phyloP scores from a whole-genome alignment of 2,329 filamentous ascomycete species.

The Ophiostoma pallidulum region DNA sequence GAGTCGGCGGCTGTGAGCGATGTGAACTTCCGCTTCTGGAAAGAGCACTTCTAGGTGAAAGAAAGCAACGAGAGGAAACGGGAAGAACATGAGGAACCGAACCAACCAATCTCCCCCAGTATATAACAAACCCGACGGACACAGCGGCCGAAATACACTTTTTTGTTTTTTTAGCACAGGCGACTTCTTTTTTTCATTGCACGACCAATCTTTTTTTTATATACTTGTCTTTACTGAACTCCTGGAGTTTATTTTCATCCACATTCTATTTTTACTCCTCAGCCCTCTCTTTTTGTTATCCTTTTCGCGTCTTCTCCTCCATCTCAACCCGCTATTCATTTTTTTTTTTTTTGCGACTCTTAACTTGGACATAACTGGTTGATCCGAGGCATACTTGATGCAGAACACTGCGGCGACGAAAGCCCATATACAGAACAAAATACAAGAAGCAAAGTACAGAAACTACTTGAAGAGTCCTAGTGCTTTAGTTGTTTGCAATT shows the following conservation, averaged over 20 bases:
- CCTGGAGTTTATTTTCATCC: too few species aligned
- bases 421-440: too few species aligned
- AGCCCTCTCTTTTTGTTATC: background rate
- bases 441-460: too few species aligned
- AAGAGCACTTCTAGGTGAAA: slow-evolving; percentile 66
- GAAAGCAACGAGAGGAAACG: background rate
- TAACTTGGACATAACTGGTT: too few species aligned
- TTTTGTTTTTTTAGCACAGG: background rate
- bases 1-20: slow-evolving; percentile 63
- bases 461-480: too few species aligned
- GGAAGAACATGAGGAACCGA: background rate
- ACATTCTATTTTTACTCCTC: background rate
- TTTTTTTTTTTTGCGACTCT: too few species aligned
- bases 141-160: background rate
- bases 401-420: too few species aligned
- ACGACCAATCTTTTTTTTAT: background rate
- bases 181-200: background rate
- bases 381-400: too few species aligned
- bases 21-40: slow-evolving; percentile 96
- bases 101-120: too few species aligned
- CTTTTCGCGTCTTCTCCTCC: background rate
- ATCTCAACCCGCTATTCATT: too few species aligned
- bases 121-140: background rate
- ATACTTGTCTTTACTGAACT: slow-evolving; percentile 1
- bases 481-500: too few species aligned